These are phyloP conservation scores for Vanilla planifolia DNA, from an alignment of 106 monocot species.

Conservation along the genomic window DNA sequence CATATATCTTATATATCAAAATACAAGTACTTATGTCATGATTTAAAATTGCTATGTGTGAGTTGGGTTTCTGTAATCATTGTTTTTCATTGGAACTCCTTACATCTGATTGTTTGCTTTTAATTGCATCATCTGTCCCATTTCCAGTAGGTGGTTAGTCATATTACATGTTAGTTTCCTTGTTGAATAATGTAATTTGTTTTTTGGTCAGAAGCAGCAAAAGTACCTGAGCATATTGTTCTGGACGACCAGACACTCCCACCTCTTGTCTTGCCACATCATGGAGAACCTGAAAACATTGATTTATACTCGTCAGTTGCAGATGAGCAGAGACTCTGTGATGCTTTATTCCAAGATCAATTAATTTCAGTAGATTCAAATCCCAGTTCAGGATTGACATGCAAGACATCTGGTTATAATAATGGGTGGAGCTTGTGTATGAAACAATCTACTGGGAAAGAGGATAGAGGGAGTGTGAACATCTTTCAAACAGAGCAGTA, in stretches of 20 bases:
- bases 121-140: neutral
- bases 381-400: neutral
- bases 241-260: too few species aligned
- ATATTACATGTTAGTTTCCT: neutral
- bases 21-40: too few species aligned
- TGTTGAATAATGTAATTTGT: neutral
- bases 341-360: neutral
- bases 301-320: neutral
- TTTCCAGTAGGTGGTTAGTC: neutral
- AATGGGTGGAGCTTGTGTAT: neutral
- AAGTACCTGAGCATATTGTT: neutral
- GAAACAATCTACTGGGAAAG: neutral
- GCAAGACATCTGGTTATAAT: neutral
- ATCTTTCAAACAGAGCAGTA: neutral
- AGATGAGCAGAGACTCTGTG: neutral
- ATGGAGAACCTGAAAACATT: neutral
- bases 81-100: too few species aligned
- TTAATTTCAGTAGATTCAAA: neutral
- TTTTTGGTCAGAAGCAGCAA: neutral
- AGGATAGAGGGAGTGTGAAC: neutral
- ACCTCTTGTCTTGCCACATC: neutral
- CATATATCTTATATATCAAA: neutral
- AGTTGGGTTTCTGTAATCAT: too few species aligned
- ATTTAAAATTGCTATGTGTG: too few species aligned
- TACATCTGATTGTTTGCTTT: neutral